Percentiles rank a stretch among this genome's conserved stretches.
These are phyloP conservation scores for Quillaja saponaria DNA, from an alignment of 306 rosid species.

Conservation along the genomic window DNA sequence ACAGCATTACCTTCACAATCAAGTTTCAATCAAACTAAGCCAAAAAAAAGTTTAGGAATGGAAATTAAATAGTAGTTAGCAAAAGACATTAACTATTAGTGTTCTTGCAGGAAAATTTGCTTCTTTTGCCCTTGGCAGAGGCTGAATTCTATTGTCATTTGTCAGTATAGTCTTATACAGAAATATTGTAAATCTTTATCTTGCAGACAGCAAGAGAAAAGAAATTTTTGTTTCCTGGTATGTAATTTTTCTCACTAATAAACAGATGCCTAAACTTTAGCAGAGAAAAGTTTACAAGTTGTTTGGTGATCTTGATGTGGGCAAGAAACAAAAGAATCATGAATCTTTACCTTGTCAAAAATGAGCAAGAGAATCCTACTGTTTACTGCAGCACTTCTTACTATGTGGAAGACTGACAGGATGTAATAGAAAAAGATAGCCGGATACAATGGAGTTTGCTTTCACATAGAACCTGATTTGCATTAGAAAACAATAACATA, in stretches of 20 bases:
- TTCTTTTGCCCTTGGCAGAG: no score
- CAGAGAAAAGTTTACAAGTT: no score
- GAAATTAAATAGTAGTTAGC: neutral
- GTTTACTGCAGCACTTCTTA: constrained; percentile 36
- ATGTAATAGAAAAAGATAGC: constrained; percentile 46
- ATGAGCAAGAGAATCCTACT: constrained; percentile 42
- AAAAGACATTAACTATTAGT: neutral
- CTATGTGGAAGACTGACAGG: constrained; percentile 49
- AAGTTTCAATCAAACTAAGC: no score
- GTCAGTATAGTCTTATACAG: no score
- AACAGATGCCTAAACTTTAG: no score
- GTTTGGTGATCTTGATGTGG: no score
- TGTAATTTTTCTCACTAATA: no score
- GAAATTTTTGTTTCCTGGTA: no score
- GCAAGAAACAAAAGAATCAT: no score
- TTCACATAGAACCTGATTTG: constrained; percentile 44
- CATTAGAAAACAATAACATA: neutral
- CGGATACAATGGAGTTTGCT: constrained; percentile 38
- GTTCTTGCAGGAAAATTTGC: neutral
- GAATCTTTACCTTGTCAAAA: constrained; percentile 44
- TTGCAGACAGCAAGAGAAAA: no score
- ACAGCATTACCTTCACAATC: constrained; percentile 46
- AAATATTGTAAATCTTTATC: no score
- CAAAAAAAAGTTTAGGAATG: neutral
- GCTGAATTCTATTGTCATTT: no score